Conservation (phyloP, 345 rosid genomes). For the Dovyalis caffra region DNA sequence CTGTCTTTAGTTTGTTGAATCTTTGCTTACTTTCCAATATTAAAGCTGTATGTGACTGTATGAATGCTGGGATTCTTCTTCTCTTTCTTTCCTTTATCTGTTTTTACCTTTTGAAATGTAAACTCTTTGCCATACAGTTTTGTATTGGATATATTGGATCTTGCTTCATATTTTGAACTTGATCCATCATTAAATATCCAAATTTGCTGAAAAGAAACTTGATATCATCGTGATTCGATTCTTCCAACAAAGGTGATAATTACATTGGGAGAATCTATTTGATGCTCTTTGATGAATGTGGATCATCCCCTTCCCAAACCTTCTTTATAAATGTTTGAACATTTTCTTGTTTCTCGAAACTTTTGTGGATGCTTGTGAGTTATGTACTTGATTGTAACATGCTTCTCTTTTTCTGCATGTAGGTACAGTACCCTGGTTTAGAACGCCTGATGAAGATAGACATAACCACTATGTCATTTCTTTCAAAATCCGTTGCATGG, state of each 20-base stretch:
- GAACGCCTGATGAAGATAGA: slow-evolving; percentile 71
- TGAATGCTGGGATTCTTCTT: not conserved
- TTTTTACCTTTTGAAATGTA: no score
- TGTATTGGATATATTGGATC: not conserved
- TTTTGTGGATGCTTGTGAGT: not conserved
- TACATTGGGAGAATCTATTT: not conserved
- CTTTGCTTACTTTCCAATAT: not conserved
- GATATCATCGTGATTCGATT: not conserved
- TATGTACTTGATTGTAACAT: not conserved
- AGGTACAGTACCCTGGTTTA: slow-evolving; percentile 92
- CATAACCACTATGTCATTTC: slow-evolving; percentile 65
- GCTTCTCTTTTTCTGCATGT: slow-evolving; percentile 15
- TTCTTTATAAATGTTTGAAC: not conserved
- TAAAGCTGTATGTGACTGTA: not conserved
- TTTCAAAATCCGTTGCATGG: slow-evolving; percentile 65
- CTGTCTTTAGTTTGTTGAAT: not conserved
- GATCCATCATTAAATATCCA: not conserved
- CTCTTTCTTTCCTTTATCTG: not conserved
- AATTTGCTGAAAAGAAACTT: not conserved
- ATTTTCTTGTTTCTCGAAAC: not conserved
- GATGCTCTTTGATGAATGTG: not conserved
- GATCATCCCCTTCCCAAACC: not conserved
- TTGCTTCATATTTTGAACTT: not conserved
- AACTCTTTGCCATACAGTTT: not conserved
- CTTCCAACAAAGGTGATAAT: not conserved